Evolutionary conservation across 1,284 basidiomycete species (phyloP), one percentile per base, ranked within the genome.

Genomic region (Trichosporon sp.): DNA sequence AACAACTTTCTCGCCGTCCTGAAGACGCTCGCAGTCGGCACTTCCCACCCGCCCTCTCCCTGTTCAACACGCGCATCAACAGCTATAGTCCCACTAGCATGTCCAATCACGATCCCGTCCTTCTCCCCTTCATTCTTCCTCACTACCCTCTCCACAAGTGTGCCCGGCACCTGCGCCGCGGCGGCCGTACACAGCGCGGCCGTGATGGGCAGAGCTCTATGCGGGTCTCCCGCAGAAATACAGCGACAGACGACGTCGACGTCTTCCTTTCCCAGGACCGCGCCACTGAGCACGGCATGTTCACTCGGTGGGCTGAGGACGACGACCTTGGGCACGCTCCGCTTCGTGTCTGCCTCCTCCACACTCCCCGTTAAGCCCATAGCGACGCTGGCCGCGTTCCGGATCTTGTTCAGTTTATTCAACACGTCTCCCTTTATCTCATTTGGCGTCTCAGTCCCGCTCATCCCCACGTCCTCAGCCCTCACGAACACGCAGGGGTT

Each of bases 121-220:
- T 46, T 46, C 19, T 14, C 19, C 40, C 8, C 26, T 65, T 26
- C 26, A 26, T 26, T 26, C 26, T 26, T 26, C 8, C 19, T 35
- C 64, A 63, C 56, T 88, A 87, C 35, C 85, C 78, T 83, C 86
- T 87, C 14, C 4, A 88, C 87, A 7, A 91, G 70, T 0, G 89
- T 89, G 0, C 86, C 87, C 10, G 85, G 75, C 4, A 89, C 82
- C 59, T 86, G 85, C 0, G 88, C 85, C 0, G 90, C 90, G 4
- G 90, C 90, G 0, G 90, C 91, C 2, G 90, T 85, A 75, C 90
- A 91, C 14, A 91, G 85, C 0, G 89, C 90, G 1, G 91, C 88
- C 0, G 91, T 92, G 88, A 91, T 90, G 0, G 90, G 91, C 0
- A 92, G 87, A 0, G 90, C 89, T 75, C 89, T 89, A 80, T 92